A percentile compares a stretch with the other conserved stretches of the same genome.
phyloP scores from a whole-genome alignment of 1,284 basidiomycete genomes.

The Bjerkandera adusta region DNA sequence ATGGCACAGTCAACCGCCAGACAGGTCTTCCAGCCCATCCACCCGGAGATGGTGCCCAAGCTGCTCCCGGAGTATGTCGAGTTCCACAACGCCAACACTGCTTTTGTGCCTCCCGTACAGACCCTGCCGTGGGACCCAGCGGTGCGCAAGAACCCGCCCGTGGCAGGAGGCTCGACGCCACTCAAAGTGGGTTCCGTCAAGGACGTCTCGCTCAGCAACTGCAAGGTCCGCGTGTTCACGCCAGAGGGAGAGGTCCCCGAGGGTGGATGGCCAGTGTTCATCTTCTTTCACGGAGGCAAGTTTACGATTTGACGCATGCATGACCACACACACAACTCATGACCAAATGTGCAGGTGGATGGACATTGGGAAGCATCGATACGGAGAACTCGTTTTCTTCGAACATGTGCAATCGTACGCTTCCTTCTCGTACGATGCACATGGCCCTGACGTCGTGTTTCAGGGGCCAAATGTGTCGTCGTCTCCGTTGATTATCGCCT shows the following conservation, averaged over 20 bases:
- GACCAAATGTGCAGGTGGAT: conserved; percentile 58
- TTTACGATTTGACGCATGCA: neutral
- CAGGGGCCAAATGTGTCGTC: conserved; percentile 54
- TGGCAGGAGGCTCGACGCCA: conserved; percentile 54
- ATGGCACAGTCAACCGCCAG: conserved; percentile 24
- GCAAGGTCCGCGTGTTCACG: conserved; percentile 53
- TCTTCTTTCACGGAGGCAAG: conserved; percentile 62
- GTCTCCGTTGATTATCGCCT: conserved; percentile 74
- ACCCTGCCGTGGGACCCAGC: conserved; percentile 58
- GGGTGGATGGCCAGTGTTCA: conserved; percentile 58
- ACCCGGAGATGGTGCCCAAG: conserved; percentile 51
- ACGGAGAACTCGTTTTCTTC: conserved; percentile 59
- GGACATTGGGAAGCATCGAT: conserved; percentile 64
- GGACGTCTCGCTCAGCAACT: conserved; percentile 47
- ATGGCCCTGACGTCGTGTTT: neutral
- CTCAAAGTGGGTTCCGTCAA: conserved; percentile 50
- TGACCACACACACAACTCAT: too few species aligned
- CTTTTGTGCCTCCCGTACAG: conserved; percentile 46
- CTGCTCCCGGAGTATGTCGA: conserved; percentile 63
- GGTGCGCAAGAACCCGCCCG: conserved; percentile 49
- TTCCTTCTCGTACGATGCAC: neutral
- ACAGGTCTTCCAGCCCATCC: conserved; percentile 45
- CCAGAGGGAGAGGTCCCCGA: conserved; percentile 48
- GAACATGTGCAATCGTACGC: conserved; percentile 53
- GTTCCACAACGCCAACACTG: conserved; percentile 54